Base-by-base conservation (phyloP, 2,329 filamentous ascomycete genomes). In the Blastomyces parvus region DNA sequence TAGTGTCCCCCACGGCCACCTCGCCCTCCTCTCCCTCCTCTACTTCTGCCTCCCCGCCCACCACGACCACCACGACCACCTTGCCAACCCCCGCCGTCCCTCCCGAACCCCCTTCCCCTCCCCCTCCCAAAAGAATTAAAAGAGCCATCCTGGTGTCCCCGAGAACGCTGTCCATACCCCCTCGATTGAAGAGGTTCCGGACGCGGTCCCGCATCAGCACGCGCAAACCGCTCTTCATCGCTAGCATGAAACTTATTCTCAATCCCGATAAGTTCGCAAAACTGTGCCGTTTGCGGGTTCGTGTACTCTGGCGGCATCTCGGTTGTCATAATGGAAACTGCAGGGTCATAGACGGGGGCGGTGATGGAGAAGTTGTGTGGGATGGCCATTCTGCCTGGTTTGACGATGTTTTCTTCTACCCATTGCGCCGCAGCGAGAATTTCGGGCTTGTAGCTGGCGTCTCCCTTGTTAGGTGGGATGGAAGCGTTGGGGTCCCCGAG, bases 261-360 rank as follows among this genome's bases (percentile, higher is more conserved):
- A 42, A 99, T 86, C 9, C 83, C 86, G 0, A 97, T 70, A 62
- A 97, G 76, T 63, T 86, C 79, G 74, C 94, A 99, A 72, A 93
- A 97, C 2, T 80, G 76, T n/a, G 79, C 80, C 7, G 91, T 97
- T 77, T 97, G 93, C 14, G 88, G 87, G 71, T 94, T 97, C 3
- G 86, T 90, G 73, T 93, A 93, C 76, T 97, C 92, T 1, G 81
- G 78, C 1, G 91, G 90, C 73, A 86, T 83, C n/a, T 86, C 79
- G 0, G 79, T 70, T 0, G 85, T 83, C 30, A 78, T 80, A 66
- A 87, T 83, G 0, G 86, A 83, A 7, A 81, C 77, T 0, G 79
- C 77, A 0, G 80, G 77, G 53, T 86, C 81, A 66, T 91, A 88
- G 1, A 86, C 80, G 1, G 91, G 88, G 3, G 92, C 92, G 0